Percentiles rank a stretch among this genome's conserved stretches.
These are phyloP conservation scores for Rhinocladiella mackenziei DNA, from an alignment of 2,329 filamentous ascomycete species.

Conservation along the genomic window DNA sequence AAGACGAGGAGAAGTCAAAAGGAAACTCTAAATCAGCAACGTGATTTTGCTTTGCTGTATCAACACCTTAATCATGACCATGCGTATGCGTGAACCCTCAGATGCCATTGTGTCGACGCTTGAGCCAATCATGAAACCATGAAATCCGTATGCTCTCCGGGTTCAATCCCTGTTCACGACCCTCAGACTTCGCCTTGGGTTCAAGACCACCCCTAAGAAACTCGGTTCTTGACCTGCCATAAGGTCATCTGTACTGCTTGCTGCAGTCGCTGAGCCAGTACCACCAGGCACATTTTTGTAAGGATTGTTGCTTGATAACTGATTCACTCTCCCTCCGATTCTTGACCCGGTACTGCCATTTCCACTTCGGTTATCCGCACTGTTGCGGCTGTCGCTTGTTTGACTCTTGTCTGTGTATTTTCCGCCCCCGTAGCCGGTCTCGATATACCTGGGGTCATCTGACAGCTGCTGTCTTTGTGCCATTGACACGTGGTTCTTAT, in stretches of 20 bases:
- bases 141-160: background rate
- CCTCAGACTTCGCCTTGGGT: slow-evolving; percentile 63
- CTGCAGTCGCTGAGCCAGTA: slow-evolving; percentile 41
- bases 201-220: slow-evolving; percentile 67
- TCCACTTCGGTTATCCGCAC: slow-evolving; percentile 24
- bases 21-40: no score
- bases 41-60: no score
- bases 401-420: slow-evolving; percentile 23
- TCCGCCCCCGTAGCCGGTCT: slow-evolving; percentile 11
- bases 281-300: slow-evolving; percentile 23
- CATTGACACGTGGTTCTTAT: slow-evolving; percentile 65
- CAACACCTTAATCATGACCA: no score
- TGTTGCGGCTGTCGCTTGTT: slow-evolving; percentile 22
- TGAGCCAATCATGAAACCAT: slow-evolving; percentile 5
- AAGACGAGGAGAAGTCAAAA: no score
- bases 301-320: slow-evolving; percentile 31
- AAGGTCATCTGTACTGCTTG: slow-evolving; percentile 56
- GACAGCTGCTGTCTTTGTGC: slow-evolving; percentile 55
- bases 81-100: no score
- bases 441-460: slow-evolving; percentile 34
- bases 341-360: slow-evolving; percentile 23
- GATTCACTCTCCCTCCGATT: slow-evolving; percentile 26
- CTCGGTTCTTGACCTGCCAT: slow-evolving; percentile 62
- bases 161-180: slow-evolving; percentile 61
- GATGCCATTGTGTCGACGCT: no score